Conservation (phyloP, 257 asterid genomes). For the Nicotiana obtusifolia region DNA sequence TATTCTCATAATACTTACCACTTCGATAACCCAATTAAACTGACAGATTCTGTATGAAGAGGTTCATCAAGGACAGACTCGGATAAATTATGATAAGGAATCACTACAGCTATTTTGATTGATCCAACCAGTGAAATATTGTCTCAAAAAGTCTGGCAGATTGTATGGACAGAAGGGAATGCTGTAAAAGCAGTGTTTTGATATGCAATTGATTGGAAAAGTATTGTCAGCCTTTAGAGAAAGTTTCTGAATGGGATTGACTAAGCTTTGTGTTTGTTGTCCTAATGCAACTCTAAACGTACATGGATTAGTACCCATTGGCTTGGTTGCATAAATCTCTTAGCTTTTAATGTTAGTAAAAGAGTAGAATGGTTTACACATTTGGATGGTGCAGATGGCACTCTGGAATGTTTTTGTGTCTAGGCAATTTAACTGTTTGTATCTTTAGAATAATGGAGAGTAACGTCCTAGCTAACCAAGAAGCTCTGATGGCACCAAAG, state of each 20-base stretch:
- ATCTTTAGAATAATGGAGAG: not conserved
- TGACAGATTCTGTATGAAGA: too few relatives aligned
- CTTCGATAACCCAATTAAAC: too few relatives aligned
- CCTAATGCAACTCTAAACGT: conserved; percentile 6
- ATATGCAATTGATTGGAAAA: not conserved
- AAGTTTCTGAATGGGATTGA: not conserved
- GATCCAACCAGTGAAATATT: not conserved
- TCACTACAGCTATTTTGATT: conserved; percentile 3
- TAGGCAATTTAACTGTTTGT: not conserved
- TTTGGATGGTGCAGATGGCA: not conserved
- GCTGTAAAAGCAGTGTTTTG: not conserved
- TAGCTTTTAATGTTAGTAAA: not conserved
- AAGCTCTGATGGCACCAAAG: not conserved
- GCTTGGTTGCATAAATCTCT: not conserved
- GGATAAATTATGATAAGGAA: not conserved
- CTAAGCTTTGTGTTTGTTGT: not conserved
- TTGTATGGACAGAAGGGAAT: not conserved
- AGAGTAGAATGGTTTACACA: not conserved
- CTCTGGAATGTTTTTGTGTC: not conserved
- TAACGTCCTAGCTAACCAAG: not conserved
- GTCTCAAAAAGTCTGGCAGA: not conserved
- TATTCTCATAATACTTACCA: too few relatives aligned
- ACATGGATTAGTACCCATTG: not conserved
- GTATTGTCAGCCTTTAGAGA: not conserved
- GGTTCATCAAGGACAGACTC: too few relatives aligned